A percentile compares a stretch with the other conserved stretches of the same genome.
These are phyloP conservation scores for Gentiana macrophylla DNA, from an alignment of 257 asterid species.

Conservation along the genomic window DNA sequence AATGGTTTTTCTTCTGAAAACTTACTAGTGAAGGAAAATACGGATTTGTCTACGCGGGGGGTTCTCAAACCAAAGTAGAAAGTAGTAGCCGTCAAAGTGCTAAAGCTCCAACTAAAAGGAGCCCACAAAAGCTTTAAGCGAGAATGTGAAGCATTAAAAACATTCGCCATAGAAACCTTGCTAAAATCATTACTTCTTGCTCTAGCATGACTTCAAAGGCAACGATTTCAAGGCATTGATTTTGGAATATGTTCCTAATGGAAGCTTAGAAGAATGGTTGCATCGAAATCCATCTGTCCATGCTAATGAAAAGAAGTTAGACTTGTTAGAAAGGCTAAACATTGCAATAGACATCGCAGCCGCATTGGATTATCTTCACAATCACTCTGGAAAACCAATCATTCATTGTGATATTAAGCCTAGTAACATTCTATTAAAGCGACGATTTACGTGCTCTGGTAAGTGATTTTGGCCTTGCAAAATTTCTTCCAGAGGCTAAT, in stretches of 20 bases:
- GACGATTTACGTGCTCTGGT: constrained; percentile 28
- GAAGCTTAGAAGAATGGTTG: constrained; percentile 45
- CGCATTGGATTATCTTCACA: constrained; percentile 38
- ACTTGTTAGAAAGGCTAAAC: constrained; percentile 27
- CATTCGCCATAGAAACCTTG: constrained; percentile 35
- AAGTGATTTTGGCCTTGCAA: constrained; percentile 47
- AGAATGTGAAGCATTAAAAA: constrained; percentile 39
- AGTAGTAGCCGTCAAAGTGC: constrained; percentile 33
- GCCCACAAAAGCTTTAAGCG: constrained; percentile 46
- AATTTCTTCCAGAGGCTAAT: constrained; percentile 5
- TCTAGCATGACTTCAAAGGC: constrained; percentile 38
- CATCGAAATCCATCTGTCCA: constrained; percentile 15
- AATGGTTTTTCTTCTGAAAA: constrained; percentile 27
- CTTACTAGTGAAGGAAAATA: constrained; percentile 35
- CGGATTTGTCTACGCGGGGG: constrained; percentile 39
- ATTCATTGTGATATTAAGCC: constrained; percentile 52
- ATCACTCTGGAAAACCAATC: constrained; percentile 24
- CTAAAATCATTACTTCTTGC: constrained; percentile 42
- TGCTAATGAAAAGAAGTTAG: constrained; percentile 12
- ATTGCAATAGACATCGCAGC: constrained; percentile 35
- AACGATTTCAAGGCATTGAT: constrained; percentile 44
- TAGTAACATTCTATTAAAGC: constrained; percentile 41
- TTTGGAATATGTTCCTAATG: constrained; percentile 34
- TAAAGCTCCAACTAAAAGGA: constrained; percentile 28
- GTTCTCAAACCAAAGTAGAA: constrained; percentile 19